phyloP scores from a whole-genome alignment of 306 rosid genomes.

The Sindora glabra region DNA sequence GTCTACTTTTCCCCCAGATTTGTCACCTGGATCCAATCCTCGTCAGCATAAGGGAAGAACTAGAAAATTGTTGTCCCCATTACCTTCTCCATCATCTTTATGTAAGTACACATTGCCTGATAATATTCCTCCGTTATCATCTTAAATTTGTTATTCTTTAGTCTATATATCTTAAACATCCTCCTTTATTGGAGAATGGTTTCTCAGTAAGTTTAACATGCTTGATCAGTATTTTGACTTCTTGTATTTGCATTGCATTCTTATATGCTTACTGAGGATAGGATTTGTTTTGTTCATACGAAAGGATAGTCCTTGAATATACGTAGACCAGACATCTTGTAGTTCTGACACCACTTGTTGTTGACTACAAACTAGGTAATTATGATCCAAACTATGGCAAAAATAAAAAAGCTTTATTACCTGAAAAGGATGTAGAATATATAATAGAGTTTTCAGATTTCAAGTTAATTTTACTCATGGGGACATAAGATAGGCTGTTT shows the following conservation, averaged over 20 bases:
- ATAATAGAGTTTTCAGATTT: neutral
- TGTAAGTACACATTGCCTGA: conserved; percentile 42
- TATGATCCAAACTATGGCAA: too few species aligned
- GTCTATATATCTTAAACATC: neutral
- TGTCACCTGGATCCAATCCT: conserved; percentile 37
- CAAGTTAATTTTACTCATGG: neutral
- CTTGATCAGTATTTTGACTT: neutral
- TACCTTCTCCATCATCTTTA: conserved; percentile 32
- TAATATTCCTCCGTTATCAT: neutral
- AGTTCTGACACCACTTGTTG: neutral
- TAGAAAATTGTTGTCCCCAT: conserved; percentile 24
- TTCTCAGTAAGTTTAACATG: neutral
- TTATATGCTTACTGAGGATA: neutral
- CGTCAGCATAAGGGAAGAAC: conserved; percentile 27
- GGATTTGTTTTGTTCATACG: neutral
- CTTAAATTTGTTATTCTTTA: neutral
- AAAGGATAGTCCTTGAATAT: neutral
- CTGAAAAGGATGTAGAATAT: neutral
- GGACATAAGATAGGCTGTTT: neutral
- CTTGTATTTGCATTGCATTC: neutral
- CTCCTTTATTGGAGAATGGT: neutral
- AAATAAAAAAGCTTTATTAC: neutral
- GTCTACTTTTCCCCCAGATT: conserved; percentile 27
- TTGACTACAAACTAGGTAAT: neutral
- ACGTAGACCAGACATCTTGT: neutral